These are phyloP conservation scores for Persicaria maculosa DNA, from an alignment of 148 eudicot genomes.

Conservation along the genomic window DNA sequence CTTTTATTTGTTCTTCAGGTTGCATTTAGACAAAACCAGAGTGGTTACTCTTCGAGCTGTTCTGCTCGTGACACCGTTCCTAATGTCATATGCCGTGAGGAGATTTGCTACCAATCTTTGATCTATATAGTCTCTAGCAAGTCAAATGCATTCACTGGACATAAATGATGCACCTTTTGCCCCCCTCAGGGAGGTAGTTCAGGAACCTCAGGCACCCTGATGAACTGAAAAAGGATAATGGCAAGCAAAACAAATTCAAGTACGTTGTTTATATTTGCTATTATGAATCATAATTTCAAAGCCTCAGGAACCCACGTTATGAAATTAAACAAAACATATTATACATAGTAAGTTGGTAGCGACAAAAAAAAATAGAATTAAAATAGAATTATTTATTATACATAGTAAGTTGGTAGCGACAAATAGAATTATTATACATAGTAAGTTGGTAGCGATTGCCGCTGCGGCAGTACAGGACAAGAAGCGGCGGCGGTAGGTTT, in stretches of 20 bases:
- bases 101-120: conserved; percentile 36
- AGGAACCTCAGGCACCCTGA: conserved; percentile 74
- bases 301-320: too few relatives aligned
- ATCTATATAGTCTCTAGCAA: background rate
- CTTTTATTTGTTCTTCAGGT: conserved; percentile 37
- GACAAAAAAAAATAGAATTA: too few relatives aligned
- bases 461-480: too few relatives aligned
- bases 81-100: conserved; percentile 80
- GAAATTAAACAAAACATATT: too few relatives aligned
- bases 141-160: background rate
- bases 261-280: too few relatives aligned
- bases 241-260: conserved; percentile 7
- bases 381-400: too few relatives aligned
- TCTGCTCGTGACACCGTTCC: conserved; percentile 98
- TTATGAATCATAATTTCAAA: too few relatives aligned
- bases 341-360: too few relatives aligned
- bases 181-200: conserved; percentile 49
- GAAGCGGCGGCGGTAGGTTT: too few relatives aligned
- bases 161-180: background rate
- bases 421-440: too few relatives aligned
- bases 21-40: conserved; percentile 75
- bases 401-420: too few relatives aligned
- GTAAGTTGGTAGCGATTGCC: too few relatives aligned
- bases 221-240: conserved; percentile 66
- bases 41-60: conserved; percentile 75